A percentile compares a stretch with the other conserved stretches of the same genome.
These are phyloP conservation scores for Daedaleopsis nitida DNA, from an alignment of 768 basidiomycete species.

Conservation along the genomic window DNA sequence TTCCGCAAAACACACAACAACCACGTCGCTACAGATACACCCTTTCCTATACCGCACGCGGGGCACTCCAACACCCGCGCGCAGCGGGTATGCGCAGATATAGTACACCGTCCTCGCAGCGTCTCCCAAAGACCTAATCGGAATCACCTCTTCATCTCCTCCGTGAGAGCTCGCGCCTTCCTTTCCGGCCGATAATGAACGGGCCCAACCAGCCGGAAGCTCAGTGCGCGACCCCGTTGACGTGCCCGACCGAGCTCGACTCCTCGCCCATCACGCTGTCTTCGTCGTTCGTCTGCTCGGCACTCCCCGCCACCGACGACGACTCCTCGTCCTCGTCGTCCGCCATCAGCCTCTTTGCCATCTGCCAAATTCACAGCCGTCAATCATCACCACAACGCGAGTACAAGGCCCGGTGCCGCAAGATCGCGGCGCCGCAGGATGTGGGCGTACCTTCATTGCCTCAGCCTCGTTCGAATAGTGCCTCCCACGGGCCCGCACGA, in stretches of 20 bases:
- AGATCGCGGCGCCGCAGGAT: neutral
- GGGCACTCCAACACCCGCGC: neutral
- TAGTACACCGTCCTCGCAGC: slow-evolving; percentile 12
- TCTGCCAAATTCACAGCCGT: slow-evolving; percentile 41
- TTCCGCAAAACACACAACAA: neutral
- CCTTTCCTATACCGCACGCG: neutral
- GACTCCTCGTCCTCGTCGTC: slow-evolving; percentile 39
- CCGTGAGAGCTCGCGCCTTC: neutral
- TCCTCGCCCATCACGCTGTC: slow-evolving; percentile 30
- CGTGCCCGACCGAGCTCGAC: slow-evolving; percentile 14
- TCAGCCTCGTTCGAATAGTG: slow-evolving; percentile 93
- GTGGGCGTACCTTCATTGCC: slow-evolving; percentile 76
- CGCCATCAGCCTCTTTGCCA: slow-evolving; percentile 62
- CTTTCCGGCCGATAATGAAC: neutral
- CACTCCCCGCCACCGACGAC: slow-evolving; percentile 23
- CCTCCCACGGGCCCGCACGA: slow-evolving; percentile 76
- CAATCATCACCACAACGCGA: neutral
- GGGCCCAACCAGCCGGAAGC: neutral
- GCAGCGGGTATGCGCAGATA: slow-evolving; percentile 13
- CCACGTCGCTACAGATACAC: neutral
- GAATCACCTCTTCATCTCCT: neutral
- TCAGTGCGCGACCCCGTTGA: slow-evolving; percentile 22
- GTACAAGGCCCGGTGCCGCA: neutral
- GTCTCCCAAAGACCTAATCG: neutral
- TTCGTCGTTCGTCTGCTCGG: slow-evolving; percentile 21